phyloP scores from a whole-genome alignment of 2,329 filamentous ascomycete genomes.

The Aureobasidium sp. region DNA sequence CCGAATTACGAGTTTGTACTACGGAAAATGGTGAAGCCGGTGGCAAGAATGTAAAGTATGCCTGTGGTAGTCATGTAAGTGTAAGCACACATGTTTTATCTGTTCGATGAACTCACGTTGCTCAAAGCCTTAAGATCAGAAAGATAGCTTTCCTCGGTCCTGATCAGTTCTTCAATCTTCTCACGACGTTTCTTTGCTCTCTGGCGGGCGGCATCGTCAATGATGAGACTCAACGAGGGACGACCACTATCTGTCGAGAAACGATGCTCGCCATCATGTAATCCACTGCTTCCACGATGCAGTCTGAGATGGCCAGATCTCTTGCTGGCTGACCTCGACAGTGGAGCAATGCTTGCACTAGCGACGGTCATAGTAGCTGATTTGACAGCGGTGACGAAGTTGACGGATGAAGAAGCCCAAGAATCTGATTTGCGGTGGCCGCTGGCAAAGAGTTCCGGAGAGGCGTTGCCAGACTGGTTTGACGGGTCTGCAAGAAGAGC shows the following conservation, averaged over 20 bases:
- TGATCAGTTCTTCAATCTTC: conserved; percentile 77
- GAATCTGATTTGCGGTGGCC: conserved; percentile 43
- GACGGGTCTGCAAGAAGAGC: conserved; percentile 8
- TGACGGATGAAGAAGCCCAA: conserved; percentile 68
- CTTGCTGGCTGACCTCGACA: conserved; percentile 48
- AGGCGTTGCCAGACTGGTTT: background rate
- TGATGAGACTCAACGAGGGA: conserved; percentile 36
- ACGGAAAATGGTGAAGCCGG: conserved; percentile 23
- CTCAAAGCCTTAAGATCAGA: conserved; percentile 78
- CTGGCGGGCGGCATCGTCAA: conserved; percentile 64
- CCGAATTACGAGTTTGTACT: conserved; percentile 25
- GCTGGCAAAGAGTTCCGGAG: background rate
- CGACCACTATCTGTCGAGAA: conserved; percentile 52
- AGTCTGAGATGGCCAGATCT: conserved; percentile 54
- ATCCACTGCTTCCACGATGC: conserved; percentile 48
- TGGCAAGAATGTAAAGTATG: conserved; percentile 38
- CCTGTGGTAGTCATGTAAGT: conserved; percentile 24
- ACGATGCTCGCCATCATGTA: conserved; percentile 61
- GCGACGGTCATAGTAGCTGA: conserved; percentile 73
- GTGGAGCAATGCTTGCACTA: conserved; percentile 61
- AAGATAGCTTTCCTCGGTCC: conserved; percentile 82
- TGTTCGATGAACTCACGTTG: conserved; percentile 53
- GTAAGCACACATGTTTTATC: background rate
- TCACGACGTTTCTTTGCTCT: conserved; percentile 69
- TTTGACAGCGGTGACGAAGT: conserved; percentile 71